A percentile compares a stretch with the other conserved stretches of the same genome.
Conservation (phyloP, 192 early-diverging fungal genomes). For the Geranomyces michiganensis region DNA sequence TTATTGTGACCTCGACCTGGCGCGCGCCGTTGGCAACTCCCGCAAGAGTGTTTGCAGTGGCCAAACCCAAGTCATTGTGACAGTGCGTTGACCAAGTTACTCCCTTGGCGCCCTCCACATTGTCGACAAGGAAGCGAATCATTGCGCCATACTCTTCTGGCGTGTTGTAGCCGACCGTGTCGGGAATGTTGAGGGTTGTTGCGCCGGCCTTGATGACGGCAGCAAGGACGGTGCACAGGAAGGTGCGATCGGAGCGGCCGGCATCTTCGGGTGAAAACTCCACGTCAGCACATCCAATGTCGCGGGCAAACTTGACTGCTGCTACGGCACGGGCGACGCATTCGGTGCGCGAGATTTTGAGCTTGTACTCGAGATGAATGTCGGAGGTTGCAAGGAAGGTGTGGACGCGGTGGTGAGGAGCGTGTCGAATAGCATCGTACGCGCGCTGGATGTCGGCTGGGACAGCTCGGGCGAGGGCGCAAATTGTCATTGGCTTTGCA, state of each 20-base stretch:
- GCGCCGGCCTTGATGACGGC: conserved; percentile 85
- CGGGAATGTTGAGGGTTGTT: conserved; percentile 96
- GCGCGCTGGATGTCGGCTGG: conserved; percentile 85
- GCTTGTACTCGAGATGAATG: conserved; percentile 92
- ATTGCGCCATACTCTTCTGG: conserved; percentile 87
- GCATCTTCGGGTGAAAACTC: conserved; percentile 97
- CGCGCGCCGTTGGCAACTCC: conserved; percentile 89
- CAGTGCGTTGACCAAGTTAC: conserved; percentile 95
- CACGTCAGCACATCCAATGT: conserved; percentile 79
- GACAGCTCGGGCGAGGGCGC: conserved; percentile 85
- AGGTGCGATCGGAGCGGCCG: conserved; percentile 86
- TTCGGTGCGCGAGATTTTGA: conserved; percentile 84
- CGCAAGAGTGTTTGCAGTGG: conserved; percentile 93
- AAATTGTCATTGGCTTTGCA: conserved; percentile 83
- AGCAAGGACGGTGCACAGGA: conserved; percentile 80
- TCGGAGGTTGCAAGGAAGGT: conserved; percentile 96
- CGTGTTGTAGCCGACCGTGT: conserved; percentile 95
- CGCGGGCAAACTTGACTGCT: conserved; percentile 78
- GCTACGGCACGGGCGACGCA: conserved; percentile 80
- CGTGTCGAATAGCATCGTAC: conserved; percentile 84
- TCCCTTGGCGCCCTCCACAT: conserved; percentile 72
- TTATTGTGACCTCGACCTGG: conserved; percentile 96
- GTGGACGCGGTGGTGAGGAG: conserved; percentile 89
- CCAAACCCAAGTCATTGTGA: conserved; percentile 95
- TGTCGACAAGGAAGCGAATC: conserved; percentile 77